Conservation (phyloP, 2,329 filamentous ascomycete species). For the Penicillium sp. region DNA sequence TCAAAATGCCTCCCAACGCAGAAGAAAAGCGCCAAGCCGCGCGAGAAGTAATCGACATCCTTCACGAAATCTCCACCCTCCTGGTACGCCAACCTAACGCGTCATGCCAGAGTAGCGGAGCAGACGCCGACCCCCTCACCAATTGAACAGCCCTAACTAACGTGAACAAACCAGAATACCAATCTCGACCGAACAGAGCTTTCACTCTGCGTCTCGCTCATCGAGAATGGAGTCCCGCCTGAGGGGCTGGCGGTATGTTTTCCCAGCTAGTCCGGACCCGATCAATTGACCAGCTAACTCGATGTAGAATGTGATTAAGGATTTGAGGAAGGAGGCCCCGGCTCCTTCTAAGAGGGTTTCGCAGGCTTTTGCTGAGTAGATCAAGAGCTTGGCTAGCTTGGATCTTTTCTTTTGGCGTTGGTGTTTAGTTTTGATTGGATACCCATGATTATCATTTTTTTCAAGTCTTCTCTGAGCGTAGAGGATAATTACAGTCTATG, state of each 20-base stretch:
- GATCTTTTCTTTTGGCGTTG: not conserved
- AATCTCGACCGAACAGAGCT: slow-evolving; percentile 87
- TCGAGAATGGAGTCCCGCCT: slow-evolving; percentile 96
- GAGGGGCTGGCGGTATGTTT: slow-evolving; percentile 84
- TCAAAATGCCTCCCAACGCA: slow-evolving; percentile 45
- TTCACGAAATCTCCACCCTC: slow-evolving; percentile 54
- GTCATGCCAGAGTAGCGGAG: not conserved
- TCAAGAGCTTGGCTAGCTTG: not conserved
- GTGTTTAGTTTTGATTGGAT: not conserved
- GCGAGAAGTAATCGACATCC: slow-evolving; percentile 55
- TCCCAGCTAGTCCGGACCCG: too few relatives aligned
- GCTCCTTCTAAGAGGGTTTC: slow-evolving; percentile 24
- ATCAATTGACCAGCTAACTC: too few relatives aligned
- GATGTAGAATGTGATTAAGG: slow-evolving; percentile 50
- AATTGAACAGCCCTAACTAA: not conserved
- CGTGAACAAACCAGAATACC: slow-evolving; percentile 71
- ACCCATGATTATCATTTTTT: not conserved
- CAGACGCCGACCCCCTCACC: too few relatives aligned
- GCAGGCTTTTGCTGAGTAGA: not conserved
- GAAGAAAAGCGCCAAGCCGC: slow-evolving; percentile 55
- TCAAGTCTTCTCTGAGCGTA: not conserved
- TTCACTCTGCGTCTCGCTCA: slow-evolving; percentile 93
- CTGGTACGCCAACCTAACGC: slow-evolving; percentile 36
- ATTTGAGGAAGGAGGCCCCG: slow-evolving; percentile 47
- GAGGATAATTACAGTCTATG: not conserved